Evolutionary conservation across 2,329 filamentous ascomycete genomes (phyloP).

Genomic region (Gaeumannomyces tritici): DNA sequence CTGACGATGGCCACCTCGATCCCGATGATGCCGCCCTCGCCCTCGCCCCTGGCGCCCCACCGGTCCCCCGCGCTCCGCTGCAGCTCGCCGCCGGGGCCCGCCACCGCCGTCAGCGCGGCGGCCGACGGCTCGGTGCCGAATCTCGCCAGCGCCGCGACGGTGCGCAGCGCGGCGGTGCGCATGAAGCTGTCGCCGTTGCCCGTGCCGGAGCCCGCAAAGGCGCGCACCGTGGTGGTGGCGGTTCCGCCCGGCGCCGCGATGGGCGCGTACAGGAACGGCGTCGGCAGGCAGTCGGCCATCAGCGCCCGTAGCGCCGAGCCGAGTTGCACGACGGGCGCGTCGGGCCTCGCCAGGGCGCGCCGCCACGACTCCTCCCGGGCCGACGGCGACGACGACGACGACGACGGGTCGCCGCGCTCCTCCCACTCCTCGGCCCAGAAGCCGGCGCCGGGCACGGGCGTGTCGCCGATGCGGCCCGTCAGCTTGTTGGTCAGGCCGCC

Average conservation of each 20-base stretch:
- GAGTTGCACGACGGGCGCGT: constrained; percentile 26
- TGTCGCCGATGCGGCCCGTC: constrained; percentile 77
- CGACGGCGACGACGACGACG: background rate
- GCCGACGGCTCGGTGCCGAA: constrained; percentile 46
- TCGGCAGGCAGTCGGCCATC: constrained; percentile 52
- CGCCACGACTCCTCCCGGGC: constrained; percentile 11
- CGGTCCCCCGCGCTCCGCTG: constrained; percentile 63
- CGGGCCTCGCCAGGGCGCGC: constrained; percentile 7
- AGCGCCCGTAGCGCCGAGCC: constrained; percentile 34
- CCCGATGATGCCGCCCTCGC: constrained; percentile 78
- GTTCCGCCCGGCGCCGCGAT: constrained; percentile 6
- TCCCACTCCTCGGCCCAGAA: constrained; percentile 87
- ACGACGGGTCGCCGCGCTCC: constrained; percentile 29
- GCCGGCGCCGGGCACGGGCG: constrained; percentile 71
- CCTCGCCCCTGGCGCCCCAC: constrained; percentile 67
- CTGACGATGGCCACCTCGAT: constrained; percentile 50
- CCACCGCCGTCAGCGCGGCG: constrained; percentile 52
- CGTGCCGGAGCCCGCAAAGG: constrained; percentile 61
- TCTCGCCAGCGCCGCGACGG: constrained; percentile 61
- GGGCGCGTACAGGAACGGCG: constrained; percentile 30
- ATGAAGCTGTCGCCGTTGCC: constrained; percentile 88
- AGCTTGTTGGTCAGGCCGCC: constrained; percentile 86
- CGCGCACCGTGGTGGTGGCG: constrained; percentile 24
- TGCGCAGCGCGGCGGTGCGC: constrained; percentile 59
- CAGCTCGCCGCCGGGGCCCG: constrained; percentile 64